These are phyloP conservation scores for Pichia sp. DNA, from an alignment of 1,139 yeast genomes.

Conservation along the genomic window DNA sequence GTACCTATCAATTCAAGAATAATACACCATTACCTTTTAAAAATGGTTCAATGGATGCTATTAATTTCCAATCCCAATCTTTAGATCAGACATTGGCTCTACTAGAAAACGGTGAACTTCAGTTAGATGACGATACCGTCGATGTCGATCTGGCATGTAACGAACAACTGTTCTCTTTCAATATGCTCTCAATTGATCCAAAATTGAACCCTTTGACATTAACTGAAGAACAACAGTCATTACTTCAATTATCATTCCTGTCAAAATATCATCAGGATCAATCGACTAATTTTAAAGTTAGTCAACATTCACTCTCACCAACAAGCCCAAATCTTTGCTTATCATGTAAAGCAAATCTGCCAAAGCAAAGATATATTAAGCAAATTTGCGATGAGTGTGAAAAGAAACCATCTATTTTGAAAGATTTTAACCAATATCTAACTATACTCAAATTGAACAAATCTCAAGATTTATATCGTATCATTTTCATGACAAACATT, in stretches of 20 bases:
- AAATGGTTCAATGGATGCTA: slow-evolving; percentile 1
- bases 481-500: slow-evolving; percentile 17
- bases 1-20: slow-evolving; percentile 10
- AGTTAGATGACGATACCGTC: slow-evolving; percentile 10
- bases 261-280: slow-evolving; percentile 18
- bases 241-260: slow-evolving; percentile 15
- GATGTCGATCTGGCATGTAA: slow-evolving; percentile 14
- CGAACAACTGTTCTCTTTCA: slow-evolving; percentile 16
- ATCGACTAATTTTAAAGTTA: slow-evolving; percentile 6
- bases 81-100: slow-evolving; percentile 13
- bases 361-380: slow-evolving; percentile 7
- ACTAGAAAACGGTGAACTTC: slow-evolving; percentile 10
- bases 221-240: slow-evolving; percentile 16
- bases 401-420: slow-evolving; percentile 16
- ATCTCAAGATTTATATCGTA: slow-evolving; percentile 18
- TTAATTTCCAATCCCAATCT: slow-evolving; percentile 6
- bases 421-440: slow-evolving; percentile 18
- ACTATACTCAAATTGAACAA: slow-evolving; percentile 18
- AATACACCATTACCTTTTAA: slow-evolving; percentile 1
- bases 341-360: slow-evolving; percentile 9
- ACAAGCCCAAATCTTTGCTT: slow-evolving; percentile 10
- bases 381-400: slow-evolving; percentile 21
- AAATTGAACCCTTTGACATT: slow-evolving; percentile 16
- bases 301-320: slow-evolving; percentile 11
- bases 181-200: slow-evolving; percentile 17